These are phyloP conservation scores for Paragyromitra xinjiangensis DNA, from an alignment of 495 filamentous ascomycete species.

Conservation along the genomic window DNA sequence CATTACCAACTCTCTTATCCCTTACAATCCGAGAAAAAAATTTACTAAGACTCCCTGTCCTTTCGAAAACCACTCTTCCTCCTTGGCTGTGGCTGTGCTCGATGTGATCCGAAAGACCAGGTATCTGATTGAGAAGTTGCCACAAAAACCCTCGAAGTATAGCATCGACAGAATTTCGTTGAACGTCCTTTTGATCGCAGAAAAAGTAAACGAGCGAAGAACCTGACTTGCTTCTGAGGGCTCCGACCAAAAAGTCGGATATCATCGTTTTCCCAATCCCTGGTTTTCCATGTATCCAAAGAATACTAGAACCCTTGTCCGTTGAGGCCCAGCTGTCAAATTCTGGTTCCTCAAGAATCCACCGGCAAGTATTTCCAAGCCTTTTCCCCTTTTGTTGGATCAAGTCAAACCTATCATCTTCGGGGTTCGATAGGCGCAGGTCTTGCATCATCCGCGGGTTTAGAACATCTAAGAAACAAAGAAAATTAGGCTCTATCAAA, in stretches of 20 bases:
- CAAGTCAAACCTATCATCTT: background rate
- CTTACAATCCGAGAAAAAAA: background rate
- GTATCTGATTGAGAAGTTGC: background rate
- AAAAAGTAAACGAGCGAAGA: background rate
- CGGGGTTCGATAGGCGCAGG: background rate
- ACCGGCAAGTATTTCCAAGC: background rate
- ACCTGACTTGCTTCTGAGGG: background rate
- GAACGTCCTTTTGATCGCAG: background rate
- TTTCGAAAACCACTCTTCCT: background rate
- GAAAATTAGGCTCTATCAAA: background rate
- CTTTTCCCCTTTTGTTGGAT: background rate
- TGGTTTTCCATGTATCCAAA: background rate
- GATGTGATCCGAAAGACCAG: background rate
- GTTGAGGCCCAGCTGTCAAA: background rate
- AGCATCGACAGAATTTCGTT: background rate
- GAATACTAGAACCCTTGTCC: background rate
- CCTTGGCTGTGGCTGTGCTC: background rate
- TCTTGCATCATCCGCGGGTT: background rate
- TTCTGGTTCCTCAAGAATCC: background rate
- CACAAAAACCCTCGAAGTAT: background rate
- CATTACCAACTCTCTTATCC: conserved; percentile 8
- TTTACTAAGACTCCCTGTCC: background rate
- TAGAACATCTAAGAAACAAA: background rate
- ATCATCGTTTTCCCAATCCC: conserved; percentile 7
- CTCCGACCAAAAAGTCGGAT: background rate